Evolutionary conservation across 257 asterid species (phyloP).

Genomic region (Solanum corneliomulleri): DNA sequence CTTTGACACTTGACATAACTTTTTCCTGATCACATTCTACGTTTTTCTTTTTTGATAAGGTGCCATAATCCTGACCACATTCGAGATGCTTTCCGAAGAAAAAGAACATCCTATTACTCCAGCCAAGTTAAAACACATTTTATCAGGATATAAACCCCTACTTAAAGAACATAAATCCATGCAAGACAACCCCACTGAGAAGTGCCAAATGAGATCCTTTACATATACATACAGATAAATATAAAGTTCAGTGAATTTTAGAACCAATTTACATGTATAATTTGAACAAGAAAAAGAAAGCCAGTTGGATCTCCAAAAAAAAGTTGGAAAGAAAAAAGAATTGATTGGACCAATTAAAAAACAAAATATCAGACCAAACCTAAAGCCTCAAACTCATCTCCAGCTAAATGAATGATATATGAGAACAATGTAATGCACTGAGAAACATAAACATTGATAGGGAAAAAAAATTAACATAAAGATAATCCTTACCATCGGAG

Average conservation of each 20-base stretch:
- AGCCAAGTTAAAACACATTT: not conserved
- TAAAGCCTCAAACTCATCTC: not conserved
- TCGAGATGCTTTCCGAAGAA: not conserved
- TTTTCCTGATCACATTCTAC: not conserved
- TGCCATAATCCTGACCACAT: not conserved
- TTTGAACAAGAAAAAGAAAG: not conserved
- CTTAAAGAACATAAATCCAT: not conserved
- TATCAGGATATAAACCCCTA: not conserved
- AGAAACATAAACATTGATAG: not conserved
- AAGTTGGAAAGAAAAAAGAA: not conserved
- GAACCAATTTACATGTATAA: not conserved
- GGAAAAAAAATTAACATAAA: not conserved
- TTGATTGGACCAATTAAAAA: not conserved
- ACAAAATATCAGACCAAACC: not conserved
- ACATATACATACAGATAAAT: not conserved
- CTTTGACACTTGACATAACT: not conserved
- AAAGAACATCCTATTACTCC: not conserved
- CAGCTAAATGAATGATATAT: not conserved
- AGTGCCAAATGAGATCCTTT: not conserved
- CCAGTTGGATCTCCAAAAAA: not conserved
- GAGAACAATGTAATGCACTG: not conserved
- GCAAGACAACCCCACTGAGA: not conserved
- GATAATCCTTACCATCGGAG: constrained; percentile 51
- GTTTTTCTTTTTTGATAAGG: not conserved
- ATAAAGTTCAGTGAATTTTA: not conserved